Evolutionary conservation across 2,329 filamentous ascomycete species (phyloP), one percentile per base, ranked within the genome.

Genomic region (Aureobasidium sp.): DNA sequence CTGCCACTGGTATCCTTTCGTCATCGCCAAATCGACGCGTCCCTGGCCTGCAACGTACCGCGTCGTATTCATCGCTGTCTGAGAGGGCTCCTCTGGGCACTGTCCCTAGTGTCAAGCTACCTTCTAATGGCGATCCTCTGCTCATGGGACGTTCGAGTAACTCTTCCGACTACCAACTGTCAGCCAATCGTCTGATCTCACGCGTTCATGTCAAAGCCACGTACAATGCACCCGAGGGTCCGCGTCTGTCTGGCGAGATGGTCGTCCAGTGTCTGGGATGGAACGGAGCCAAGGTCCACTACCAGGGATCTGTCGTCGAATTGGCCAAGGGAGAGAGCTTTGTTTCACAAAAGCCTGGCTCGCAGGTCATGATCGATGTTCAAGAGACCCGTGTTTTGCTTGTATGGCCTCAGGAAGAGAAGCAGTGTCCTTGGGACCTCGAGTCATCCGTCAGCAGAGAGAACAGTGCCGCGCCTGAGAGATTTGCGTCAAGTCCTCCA

Each of bases 201-300:
- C 88, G 94, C 71, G 85, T 97, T 27, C 94, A 99, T 73, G 89
- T 97, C 75, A 88, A 90, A 76, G 92, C 92, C 66, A 84, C 87
- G 59, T 99, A 92, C 74, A 84, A 93, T 66, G 82, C 88, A 26
- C 85, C 90, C 13, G 77, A 82, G 24, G 81, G 84, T 61, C 83
- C 83, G 5, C 82, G 90, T 69, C 86, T 90, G 68, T 82, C 85
- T 65, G 90, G 89, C 73, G 87, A 86, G 74, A 84, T 99, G 51
- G 90, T 96, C 75, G 88, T 99, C 69, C 82, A 90, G 70, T 99
- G 94, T 79, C 84, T 89, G 70, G 94, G 94, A 26, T 97, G 93
- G 93, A 99, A 99, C 74, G 94, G 94, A 17, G 81, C 94, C 67
- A 96, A 91, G 78, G 78, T 99, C 68, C 92, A 96, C 77, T 97